These are phyloP conservation scores for Capsella bursapastoris DNA, from an alignment of 345 rosid species.

Conservation along the genomic window DNA sequence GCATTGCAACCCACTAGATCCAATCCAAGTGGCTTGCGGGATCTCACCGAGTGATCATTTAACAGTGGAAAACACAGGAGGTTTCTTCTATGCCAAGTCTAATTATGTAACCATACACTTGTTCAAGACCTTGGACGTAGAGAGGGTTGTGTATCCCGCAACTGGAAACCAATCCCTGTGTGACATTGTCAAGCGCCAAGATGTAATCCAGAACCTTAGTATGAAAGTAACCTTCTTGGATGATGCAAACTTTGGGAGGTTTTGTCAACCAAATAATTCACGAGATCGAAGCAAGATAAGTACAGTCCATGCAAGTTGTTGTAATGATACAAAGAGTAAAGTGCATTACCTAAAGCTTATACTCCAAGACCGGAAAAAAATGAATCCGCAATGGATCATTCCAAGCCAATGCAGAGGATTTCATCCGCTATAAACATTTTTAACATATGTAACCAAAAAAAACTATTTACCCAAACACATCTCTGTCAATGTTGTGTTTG, in stretches of 20 bases:
- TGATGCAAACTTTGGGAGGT: conserved; percentile 32
- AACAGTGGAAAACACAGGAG: conserved; percentile 41
- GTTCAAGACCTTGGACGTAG: conserved; percentile 29
- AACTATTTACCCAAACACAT: no score
- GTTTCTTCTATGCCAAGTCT: conserved; percentile 47
- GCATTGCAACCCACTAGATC: not conserved
- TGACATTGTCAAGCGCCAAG: conserved; percentile 31
- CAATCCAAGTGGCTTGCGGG: conserved; percentile 47
- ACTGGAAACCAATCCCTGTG: conserved; percentile 36
- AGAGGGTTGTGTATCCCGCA: conserved; percentile 44
- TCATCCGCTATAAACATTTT: not conserved
- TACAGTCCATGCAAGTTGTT: conserved; percentile 53
- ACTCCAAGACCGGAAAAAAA: conserved; percentile 49
- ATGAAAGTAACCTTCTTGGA: conserved; percentile 18
- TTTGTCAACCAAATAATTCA: conserved; percentile 23
- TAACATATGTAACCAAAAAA: not conserved
- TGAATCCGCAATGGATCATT: conserved; percentile 29
- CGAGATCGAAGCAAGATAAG: conserved; percentile 41
- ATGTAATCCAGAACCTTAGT: not conserved
- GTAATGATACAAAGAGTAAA: conserved; percentile 46
- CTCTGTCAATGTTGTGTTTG: no score
- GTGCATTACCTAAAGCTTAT: conserved; percentile 49
- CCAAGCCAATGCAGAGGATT: not conserved
- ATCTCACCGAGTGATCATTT: conserved; percentile 18
- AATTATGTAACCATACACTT: conserved; percentile 16